Base-by-base conservation (phyloP, 495 filamentous ascomycete genomes). In the Aspergillus steynii region DNA sequence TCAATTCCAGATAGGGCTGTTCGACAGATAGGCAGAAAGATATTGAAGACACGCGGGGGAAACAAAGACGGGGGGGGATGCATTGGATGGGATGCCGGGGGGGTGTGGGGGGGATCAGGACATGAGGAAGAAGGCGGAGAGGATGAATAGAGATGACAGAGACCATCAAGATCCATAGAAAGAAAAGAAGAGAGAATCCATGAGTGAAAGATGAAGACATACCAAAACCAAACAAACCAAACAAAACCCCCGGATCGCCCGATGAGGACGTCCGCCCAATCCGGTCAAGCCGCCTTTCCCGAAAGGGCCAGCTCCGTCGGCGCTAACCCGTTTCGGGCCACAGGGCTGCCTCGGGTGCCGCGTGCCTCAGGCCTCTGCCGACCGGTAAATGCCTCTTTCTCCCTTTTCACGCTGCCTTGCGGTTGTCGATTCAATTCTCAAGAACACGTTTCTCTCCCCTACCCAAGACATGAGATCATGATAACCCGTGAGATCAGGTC, bases 251-350 rank as follows among this genome's bases (percentile, higher is more conserved):
- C 59, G 55, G 54, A 65, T 65, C 56, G 56, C 68, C 66, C 55
- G 66, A 69, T 62, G 46, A 69, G 69, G 69, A 61, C 71, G 64
- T 20, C 50, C 53, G 53, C 64, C 63, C 55, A 49, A 61, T 56
- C 42, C 34, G 50, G 55, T 52, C 50, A 51, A 46, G 31, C 61
- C 49, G 50, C 60, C 61, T 65, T 65, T 58, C 58, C 51, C 20
- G 63, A 59, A 12, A 34, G 31, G 65, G 32, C 54, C 59, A 50
- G 65, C 58, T 59, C 59, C 31, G 29, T 29, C 20, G 12, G 7
- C 20, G 12, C 62, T 63, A 68, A 26, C 62, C 45, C 9, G 53
- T 20, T 63, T 59, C 28, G 54, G 65, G 65, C 56, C 61, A 45
- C 29, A 55, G 37, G 48, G 52, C 55, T 29, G 7, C 52, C 20